Percentiles rank a stretch among this genome's conserved stretches.
These are phyloP conservation scores for Mrakia hoshinonis DNA, from an alignment of 768 basidiomycete genomes.

Conservation along the genomic window DNA sequence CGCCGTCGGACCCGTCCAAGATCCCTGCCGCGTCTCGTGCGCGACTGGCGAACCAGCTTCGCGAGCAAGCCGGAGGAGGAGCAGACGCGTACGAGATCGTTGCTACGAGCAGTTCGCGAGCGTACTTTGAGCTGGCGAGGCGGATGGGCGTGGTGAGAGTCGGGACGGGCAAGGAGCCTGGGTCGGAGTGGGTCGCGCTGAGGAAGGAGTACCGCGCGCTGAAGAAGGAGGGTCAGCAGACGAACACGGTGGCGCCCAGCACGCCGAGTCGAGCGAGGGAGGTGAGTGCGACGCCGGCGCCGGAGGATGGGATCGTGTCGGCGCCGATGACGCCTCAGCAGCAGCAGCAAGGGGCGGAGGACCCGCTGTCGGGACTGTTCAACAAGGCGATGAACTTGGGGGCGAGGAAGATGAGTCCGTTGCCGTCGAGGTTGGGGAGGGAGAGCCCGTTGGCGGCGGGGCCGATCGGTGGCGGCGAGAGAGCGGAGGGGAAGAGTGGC, in stretches of 20 bases:
- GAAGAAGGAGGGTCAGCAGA: neutral
- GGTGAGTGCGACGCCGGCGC: neutral
- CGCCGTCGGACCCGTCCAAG: constrained; percentile 17
- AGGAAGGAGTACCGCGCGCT: neutral
- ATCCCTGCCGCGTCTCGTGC: constrained; percentile 7
- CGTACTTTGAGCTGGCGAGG: constrained; percentile 22
- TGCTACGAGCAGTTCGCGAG: neutral
- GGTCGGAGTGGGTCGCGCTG: constrained; percentile 20
- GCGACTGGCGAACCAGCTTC: neutral
- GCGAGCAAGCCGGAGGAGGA: neutral
- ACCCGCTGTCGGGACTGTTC: neutral
- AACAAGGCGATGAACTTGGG: neutral
- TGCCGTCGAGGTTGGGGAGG: neutral
- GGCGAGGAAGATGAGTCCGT: neutral
- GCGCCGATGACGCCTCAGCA: neutral
- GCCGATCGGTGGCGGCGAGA: too few species aligned
- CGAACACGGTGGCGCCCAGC: too few species aligned
- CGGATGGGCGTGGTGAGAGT: constrained; percentile 23
- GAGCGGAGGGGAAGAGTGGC: neutral
- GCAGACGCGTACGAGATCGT: neutral
- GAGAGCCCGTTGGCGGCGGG: neutral
- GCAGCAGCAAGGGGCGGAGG: neutral
- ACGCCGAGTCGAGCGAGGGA: neutral
- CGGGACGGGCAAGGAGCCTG: neutral
- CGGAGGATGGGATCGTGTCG: neutral